phyloP scores from a whole-genome alignment of 2,329 filamentous ascomycete genomes.

The Curvularia spicifera region DNA sequence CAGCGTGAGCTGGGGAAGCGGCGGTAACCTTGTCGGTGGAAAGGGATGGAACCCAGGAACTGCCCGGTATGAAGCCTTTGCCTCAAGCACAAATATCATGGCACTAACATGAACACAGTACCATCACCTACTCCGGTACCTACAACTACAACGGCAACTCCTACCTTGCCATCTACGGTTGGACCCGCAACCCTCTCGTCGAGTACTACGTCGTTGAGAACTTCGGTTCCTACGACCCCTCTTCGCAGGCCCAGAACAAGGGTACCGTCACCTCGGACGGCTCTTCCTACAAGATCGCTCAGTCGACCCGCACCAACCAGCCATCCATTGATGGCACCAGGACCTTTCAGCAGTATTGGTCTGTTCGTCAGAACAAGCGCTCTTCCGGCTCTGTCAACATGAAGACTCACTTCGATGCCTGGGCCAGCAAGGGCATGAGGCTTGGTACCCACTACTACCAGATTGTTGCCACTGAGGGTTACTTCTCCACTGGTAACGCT shows the following conservation, averaged over 20 bases:
- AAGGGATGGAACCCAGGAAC: constrained; percentile 65
- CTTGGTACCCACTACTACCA: constrained; percentile 45
- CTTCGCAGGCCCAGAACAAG: constrained; percentile 51
- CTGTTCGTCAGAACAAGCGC: constrained; percentile 43
- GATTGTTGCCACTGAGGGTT: constrained; percentile 54
- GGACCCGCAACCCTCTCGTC: constrained; percentile 60
- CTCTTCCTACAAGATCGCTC: constrained; percentile 41
- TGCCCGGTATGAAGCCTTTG: constrained; percentile 50
- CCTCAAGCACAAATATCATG: constrained; percentile 5
- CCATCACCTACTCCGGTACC: constrained; percentile 44
- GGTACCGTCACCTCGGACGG: constrained; percentile 43
- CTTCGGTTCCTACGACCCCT: constrained; percentile 60
- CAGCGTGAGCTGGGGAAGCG: constrained; percentile 58
- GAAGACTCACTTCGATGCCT: constrained; percentile 46
- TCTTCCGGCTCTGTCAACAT: constrained; percentile 41
- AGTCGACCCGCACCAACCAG: constrained; percentile 47
- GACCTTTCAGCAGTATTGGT: constrained; percentile 63
- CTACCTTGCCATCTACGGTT: constrained; percentile 65
- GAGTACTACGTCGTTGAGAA: constrained; percentile 62
- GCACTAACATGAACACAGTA: constrained; percentile 19
- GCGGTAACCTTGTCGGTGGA: constrained; percentile 63
- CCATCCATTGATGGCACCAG: constrained; percentile 59
- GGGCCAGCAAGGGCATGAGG: constrained; percentile 41
- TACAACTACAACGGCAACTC: constrained; percentile 47
- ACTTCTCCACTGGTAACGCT: constrained; percentile 57